Evolutionary conservation across 805 yeast species (phyloP), one percentile per base, ranked within the genome.

Genomic region (Scheffersomyces amazonensis): DNA sequence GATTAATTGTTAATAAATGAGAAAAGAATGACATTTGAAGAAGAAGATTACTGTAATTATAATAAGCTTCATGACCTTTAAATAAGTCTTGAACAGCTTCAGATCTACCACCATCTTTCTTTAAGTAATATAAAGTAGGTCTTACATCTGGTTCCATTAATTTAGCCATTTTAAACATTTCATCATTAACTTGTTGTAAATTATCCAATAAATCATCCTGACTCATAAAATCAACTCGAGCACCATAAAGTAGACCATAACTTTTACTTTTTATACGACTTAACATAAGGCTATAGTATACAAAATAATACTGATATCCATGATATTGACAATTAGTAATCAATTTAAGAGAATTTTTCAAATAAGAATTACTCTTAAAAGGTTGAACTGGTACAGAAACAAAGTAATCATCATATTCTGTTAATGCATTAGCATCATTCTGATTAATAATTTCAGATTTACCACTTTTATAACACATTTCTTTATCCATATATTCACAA

Each of bases 381-480:
- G 46, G 39, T 3, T 36, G 28, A 1, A 29, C 31, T 11, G 56
- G 48, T 8, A 50, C 46, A 12, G 53, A 46, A 11, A 41, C 16
- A 24, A 44, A 46, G 22, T 35, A 35, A 20, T 24, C 36, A 35
- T 52, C 56, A 15, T 24, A 15, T 22, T 49, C 52, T 7, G 49
- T 40, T 29, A 47, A 44, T 1, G 58, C 48, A 3, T 58, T 35
- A 9, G 52, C 49, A 29, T 54, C 58, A 18, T 36, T 41, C 27
- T 39, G 29, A 34, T 52, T 51, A 8, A 61, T 50, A 31, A 56
- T 36, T 5, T 62, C 54, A 3, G 60, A 48, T 16, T 52, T 58
- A 0, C 69, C 69, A 34, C 51, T 48, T 22, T 60, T 58, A 39
- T 54, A 64, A 32, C 60, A 50, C 4, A 47, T 40, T 10, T 60